Evolutionary conservation across 2,329 filamentous ascomycete genomes (phyloP).

Genomic region (Clonostachys rosea): DNA sequence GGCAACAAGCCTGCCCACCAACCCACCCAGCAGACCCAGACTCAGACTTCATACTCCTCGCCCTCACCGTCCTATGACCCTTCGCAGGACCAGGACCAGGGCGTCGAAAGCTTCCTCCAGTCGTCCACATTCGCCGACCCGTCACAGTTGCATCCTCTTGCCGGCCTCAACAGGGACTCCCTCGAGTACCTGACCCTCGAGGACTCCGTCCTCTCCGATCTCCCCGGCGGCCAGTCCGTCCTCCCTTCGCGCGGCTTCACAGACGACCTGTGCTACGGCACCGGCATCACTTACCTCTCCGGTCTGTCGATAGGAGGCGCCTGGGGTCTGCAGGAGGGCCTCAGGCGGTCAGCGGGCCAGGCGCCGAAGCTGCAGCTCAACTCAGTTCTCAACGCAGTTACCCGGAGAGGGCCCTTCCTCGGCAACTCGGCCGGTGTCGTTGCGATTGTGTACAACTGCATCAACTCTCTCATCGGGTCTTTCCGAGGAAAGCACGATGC

Average conservation of each 20-base stretch:
- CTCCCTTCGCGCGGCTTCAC: conserved; percentile 96
- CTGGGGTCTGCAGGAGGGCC: conserved; percentile 88
- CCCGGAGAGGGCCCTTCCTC: conserved; percentile 86
- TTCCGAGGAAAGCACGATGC: conserved; percentile 83
- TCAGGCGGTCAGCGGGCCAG: conserved; percentile 70
- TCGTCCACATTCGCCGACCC: conserved; percentile 77
- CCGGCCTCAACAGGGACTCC: conserved; percentile 86
- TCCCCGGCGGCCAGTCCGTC: conserved; percentile 81
- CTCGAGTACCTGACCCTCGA: conserved; percentile 95
- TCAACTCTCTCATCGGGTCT: conserved; percentile 81
- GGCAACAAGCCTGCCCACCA: conserved; percentile 37
- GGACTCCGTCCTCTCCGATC: conserved; percentile 80
- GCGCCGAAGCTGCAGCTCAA: conserved; percentile 91
- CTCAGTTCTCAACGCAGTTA: conserved; percentile 91
- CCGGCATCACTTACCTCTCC: conserved; percentile 88
- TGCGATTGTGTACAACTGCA: conserved; percentile 91
- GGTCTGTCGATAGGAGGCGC: conserved; percentile 80
- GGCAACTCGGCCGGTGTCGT: conserved; percentile 95
- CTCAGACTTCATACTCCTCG: conserved; percentile 37
- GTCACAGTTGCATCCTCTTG: conserved; percentile 84
- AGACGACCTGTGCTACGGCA: conserved; percentile 96
- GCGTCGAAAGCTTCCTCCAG: conserved; percentile 83
- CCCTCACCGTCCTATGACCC: conserved; percentile 63
- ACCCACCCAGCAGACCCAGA: conserved; percentile 20
- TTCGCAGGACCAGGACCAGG: conserved; percentile 66